Base-by-base conservation (phyloP, 148 eudicot genomes). In the Agrostemma githago region DNA sequence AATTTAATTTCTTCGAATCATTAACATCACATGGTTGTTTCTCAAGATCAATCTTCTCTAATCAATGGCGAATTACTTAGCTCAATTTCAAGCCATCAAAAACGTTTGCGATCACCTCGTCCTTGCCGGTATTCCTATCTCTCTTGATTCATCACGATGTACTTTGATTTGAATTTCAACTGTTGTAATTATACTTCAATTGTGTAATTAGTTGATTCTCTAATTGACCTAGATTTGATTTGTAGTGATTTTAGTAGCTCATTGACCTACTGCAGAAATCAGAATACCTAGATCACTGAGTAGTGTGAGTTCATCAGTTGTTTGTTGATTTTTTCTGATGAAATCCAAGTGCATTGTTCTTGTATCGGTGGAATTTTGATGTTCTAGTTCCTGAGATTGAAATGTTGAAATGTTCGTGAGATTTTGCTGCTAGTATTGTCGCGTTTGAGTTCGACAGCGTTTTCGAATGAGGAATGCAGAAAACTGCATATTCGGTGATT, bases 11-110 rank as follows among this genome's bases (percentile, higher is more conserved):
- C 15, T 19, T 17, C 34, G 4, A 19, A 67, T 67, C 64, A 17
- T 5, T 6, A 58, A 51, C 11, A 12, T 44, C 79, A 51, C 82
- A 87, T 84, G 88, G 65, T 84, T 84, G 79, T 70, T 83, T 68
- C 78, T 79, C 19, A 79, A 38, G 91, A 88, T 87, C 85, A 76
- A 63, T 74, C 72, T 12, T 21, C 26, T 20, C 4, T 51, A 69
- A 69, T 26, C 64, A 46, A 68, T 93, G 98, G 95, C 98, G 68
- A 92, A 84, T 83, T 90, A 87, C 86, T 84, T 95, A 78, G 88
- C 97, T 81, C 98, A 95, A 79, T 90, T 92, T 40, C 96, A 92
- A 79, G 85, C 88, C 41, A 90, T 95, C 74, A 95, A 92, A 75
- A 75, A 43, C 70, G 78, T 87, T 5, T 85, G 82, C 80, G 86